Percentiles rank a stretch among this genome's conserved stretches.
phyloP scores from a whole-genome alignment of 2,329 filamentous ascomycete genomes.

The Hypoxylon sp. region DNA sequence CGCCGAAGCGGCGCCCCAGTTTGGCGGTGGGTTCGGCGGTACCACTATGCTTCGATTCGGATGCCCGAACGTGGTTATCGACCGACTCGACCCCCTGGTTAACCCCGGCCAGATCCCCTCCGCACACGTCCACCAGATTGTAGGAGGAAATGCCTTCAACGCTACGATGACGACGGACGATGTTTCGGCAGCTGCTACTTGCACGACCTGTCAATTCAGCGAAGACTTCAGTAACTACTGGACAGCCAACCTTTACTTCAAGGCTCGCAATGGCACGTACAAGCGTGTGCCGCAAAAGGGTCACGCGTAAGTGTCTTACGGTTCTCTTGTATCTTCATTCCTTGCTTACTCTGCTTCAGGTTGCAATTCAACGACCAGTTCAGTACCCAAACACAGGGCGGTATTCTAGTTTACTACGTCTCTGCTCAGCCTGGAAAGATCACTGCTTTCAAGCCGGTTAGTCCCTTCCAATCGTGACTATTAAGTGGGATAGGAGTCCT shows the following conservation, averaged over 20 bases:
- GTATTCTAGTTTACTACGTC: slow-evolving; percentile 64
- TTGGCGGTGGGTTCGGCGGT: slow-evolving; percentile 49
- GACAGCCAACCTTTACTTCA: slow-evolving; percentile 55
- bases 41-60: slow-evolving; percentile 56
- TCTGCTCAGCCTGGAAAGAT: slow-evolving; percentile 59
- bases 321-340: neutral
- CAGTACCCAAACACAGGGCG: slow-evolving; percentile 60
- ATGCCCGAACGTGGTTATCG: slow-evolving; percentile 67
- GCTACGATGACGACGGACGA: slow-evolving; percentile 59
- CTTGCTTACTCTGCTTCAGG: slow-evolving; percentile 44
- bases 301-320: slow-evolving; percentile 67
- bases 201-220: slow-evolving; percentile 59
- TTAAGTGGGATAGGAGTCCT: slow-evolving; percentile 60
- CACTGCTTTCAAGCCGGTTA: slow-evolving; percentile 65
- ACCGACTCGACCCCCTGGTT: slow-evolving; percentile 56
- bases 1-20: slow-evolving; percentile 52
- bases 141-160: slow-evolving; percentile 65
- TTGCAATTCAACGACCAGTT: slow-evolving; percentile 60
- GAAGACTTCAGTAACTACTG: slow-evolving; percentile 55
- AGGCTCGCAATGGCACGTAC: slow-evolving; percentile 53
- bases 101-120: slow-evolving; percentile 64
- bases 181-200: slow-evolving; percentile 56
- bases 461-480: slow-evolving; percentile 65
- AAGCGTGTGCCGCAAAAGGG: slow-evolving; percentile 60
- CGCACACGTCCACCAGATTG: slow-evolving; percentile 70